Conservation (phyloP, 139 green algal genomes). For the Coelastrella sp. region DNA sequence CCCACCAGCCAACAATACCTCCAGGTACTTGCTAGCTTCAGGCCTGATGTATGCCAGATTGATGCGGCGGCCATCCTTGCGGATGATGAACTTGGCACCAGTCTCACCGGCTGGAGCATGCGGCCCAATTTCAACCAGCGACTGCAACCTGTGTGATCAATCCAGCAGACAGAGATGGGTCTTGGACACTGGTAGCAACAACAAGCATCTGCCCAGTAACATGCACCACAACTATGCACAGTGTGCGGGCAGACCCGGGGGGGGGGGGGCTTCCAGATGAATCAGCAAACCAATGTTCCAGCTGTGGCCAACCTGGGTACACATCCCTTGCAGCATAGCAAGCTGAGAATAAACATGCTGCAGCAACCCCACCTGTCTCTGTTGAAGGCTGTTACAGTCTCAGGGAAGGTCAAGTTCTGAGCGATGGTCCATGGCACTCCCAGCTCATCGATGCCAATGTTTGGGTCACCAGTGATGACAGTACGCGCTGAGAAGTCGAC, state of each 20-base stretch:
- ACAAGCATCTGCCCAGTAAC: no score
- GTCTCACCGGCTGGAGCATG: slow-evolving; percentile 95
- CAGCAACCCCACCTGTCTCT: slow-evolving; percentile 64
- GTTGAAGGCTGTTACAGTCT: slow-evolving; percentile 94
- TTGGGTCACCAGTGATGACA: slow-evolving; percentile 97
- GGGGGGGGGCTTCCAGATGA: no score
- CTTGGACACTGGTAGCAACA: no score
- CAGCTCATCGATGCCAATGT: slow-evolving; percentile 98
- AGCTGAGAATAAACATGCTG: background rate
- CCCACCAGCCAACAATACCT: slow-evolving; percentile 12
- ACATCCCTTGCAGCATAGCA: background rate
- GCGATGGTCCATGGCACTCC: slow-evolving; percentile 98
- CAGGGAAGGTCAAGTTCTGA: slow-evolving; percentile 98
- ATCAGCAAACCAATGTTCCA: no score
- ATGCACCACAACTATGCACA: no score
- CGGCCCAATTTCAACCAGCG: slow-evolving; percentile 96
- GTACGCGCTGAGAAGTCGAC: slow-evolving; percentile 99
- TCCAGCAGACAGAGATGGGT: no score
- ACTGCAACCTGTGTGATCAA: slow-evolving; percentile 65
- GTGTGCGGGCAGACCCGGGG: no score
- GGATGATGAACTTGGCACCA: slow-evolving; percentile 97
- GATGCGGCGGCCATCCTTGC: slow-evolving; percentile 94
- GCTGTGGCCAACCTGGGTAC: background rate
- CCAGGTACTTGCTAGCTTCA: slow-evolving; percentile 59
- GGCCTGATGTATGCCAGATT: slow-evolving; percentile 89